Conservation (phyloP, 164 flowering plant species). For the Umbilicus rupestris region DNA sequence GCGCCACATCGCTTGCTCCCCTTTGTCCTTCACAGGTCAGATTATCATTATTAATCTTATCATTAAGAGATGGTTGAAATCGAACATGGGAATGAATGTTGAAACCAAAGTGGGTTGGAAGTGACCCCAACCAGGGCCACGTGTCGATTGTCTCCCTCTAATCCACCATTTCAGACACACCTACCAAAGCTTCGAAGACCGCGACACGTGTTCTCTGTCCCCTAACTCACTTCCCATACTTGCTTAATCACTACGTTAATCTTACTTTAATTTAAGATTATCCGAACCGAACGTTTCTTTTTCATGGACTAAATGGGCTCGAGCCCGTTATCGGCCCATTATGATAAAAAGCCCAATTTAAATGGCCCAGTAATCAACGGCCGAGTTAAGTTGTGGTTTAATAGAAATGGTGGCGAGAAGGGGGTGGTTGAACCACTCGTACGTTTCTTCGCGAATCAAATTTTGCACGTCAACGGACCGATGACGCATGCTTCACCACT, state of each 20-base stretch:
- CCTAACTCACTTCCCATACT: not conserved
- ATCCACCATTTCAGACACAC: conserved; percentile 1
- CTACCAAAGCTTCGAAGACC: not conserved
- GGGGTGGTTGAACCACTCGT: not conserved
- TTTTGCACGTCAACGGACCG: not conserved
- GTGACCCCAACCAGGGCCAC: not conserved
- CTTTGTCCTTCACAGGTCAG: too few species aligned
- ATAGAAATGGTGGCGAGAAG: too few species aligned
- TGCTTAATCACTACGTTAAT: not conserved
- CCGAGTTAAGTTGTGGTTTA: too few species aligned
- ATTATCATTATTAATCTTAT: not conserved
- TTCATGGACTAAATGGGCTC: too few species aligned
- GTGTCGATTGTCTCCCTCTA: conserved; percentile 7
- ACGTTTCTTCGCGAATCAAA: not conserved
- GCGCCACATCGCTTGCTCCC: too few species aligned
- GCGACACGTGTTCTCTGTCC: conserved; percentile 4
- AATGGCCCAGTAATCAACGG: too few species aligned
- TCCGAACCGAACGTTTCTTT: too few species aligned
- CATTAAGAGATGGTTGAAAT: not conserved
- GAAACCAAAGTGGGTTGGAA: not conserved
- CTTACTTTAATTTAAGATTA: too few species aligned
- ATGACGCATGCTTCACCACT: not conserved
- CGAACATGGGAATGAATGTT: conserved; percentile 5
- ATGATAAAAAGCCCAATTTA: not conserved
- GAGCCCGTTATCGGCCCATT: not conserved